Evolutionary conservation across 495 filamentous ascomycete genomes (phyloP), one percentile per base, ranked within the genome.

Genomic region (Podospora appendiculata): DNA sequence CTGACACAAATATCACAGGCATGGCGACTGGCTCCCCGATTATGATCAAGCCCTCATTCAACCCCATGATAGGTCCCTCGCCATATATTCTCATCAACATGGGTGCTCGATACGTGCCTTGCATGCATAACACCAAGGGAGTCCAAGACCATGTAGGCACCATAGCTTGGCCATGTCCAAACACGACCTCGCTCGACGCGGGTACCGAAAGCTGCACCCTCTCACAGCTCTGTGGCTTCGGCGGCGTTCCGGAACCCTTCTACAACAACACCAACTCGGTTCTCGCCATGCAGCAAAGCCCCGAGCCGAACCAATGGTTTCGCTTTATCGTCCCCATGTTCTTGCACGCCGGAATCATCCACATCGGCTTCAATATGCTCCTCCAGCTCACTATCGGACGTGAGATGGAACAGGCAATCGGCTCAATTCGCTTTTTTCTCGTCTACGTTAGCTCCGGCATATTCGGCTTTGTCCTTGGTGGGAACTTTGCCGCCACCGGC

Each of bases 251-350:
- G 2, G 80, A 86, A 50, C 86, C 85, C 12, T 42, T 74, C 70
- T 78, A 79, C 65, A 60, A 62, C 33, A 56, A 63, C 19, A 68
- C 64, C 3, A 65, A 68, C 40, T 52, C 53, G 2, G 47, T 60
- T 32, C 43, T 11, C 38, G 10, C n/a, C 38, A 14, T n/a, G 8
- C 6, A 63, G 18, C 64, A 68, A 57, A 58, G 50, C 17, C 73
- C 74, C n/a, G 68, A 75, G 48, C 93, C 93, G 13, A 84, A 96
- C 60, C 93, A 98, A 65, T 97, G 93, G 93, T 98, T 81, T 64
- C 84, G 93, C 47, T 96, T 98, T 71, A 96, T 98, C 64, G 71
- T 84, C 14, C 93, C 93, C 43, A 97, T 98, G 51, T 98, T 98
- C 74, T 67, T 96, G 54, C 93, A 98, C 61, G 89, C 87, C 25